Base-by-base conservation (phyloP, 108 stramenopile genomes). In the Epipyxis sp. region DNA sequence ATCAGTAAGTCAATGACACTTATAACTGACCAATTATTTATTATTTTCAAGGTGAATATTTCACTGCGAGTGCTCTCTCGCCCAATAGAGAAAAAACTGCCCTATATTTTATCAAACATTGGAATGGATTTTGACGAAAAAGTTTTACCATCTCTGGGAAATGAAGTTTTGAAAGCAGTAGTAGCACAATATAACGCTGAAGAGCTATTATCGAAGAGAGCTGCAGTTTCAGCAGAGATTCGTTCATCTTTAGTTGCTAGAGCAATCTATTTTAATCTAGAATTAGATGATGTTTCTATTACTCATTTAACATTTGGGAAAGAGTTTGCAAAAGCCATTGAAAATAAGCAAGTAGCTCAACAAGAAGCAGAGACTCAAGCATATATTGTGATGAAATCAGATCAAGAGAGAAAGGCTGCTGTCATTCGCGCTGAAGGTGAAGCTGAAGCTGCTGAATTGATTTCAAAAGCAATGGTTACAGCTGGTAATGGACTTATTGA, bases 171-270 rank as follows among this genome's bases (percentile, higher is more conserved):
- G 79, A 99, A 99, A 87, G 86, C 95, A 1, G 92, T 97, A 30
- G 99, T 99, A 30, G 76, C 99, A 37, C 96, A 98, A 85, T 98
- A 98, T 90, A 98, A 99, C 79, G 99, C 99, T 30, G 97, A 98
- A 57, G 96, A 99, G 83, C 92, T 99, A 39, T 86, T 99, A 58
- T 92, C 92, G 80, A 97, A 96, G 88, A 96, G 99, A 88, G 96
- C 91, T 42, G 90, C 94, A 80, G 94, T 99, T 54, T 93, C 91
- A 42, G 78, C 76, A 25, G 89, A 94, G 77, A 98, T 99, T 87
- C 90, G 94, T 69, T 81, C 83, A n/a, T 94, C 93, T 85, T 87
- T 99, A 80, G 90, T 89, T 59, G 92, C 95, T 79, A 91, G 99
- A 40, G 97, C 96, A 1, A 82, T 80, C 62, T 88, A 91, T 43